A percentile compares a stretch with the other conserved stretches of the same genome.
Evolutionary conservation across 2,329 filamentous ascomycete species (phyloP).

Genomic region (Aspergillus novoparasiticus): DNA sequence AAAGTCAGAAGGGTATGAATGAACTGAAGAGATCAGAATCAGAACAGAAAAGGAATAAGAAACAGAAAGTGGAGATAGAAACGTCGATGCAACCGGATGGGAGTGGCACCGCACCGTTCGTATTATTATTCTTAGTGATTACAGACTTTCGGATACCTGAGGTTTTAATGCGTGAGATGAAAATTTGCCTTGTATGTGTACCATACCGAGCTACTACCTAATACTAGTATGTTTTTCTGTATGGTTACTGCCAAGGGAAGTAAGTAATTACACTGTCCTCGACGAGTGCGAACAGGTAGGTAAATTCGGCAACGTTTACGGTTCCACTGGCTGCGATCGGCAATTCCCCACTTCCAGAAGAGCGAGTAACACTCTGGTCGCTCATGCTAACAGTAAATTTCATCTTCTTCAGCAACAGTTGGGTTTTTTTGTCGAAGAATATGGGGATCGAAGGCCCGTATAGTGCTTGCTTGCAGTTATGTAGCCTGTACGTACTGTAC

Average conservation of each 20-base stretch:
- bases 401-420: not conserved
- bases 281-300: not conserved
- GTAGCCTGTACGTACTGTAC: not conserved
- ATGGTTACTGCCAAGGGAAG: not conserved
- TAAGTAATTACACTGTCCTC: not conserved
- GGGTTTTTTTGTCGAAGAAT: not conserved
- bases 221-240: not conserved
- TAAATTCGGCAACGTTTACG: not conserved
- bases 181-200: not conserved
- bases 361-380: not conserved
- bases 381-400: not conserved
- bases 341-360: not conserved
- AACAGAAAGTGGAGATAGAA: conserved; percentile 28
- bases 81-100: conserved; percentile 6
- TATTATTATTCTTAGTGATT: not conserved
- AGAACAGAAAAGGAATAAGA: conserved; percentile 15
- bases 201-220: not conserved
- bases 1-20: not conserved
- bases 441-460: not conserved
- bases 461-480: not conserved
- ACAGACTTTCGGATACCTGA: not conserved
- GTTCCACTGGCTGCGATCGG: not conserved
- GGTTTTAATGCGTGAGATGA: not conserved
- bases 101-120: not conserved
- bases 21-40: conserved; percentile 10